phyloP scores from a whole-genome alignment of 306 rosid genomes.

The Quercus alba region DNA sequence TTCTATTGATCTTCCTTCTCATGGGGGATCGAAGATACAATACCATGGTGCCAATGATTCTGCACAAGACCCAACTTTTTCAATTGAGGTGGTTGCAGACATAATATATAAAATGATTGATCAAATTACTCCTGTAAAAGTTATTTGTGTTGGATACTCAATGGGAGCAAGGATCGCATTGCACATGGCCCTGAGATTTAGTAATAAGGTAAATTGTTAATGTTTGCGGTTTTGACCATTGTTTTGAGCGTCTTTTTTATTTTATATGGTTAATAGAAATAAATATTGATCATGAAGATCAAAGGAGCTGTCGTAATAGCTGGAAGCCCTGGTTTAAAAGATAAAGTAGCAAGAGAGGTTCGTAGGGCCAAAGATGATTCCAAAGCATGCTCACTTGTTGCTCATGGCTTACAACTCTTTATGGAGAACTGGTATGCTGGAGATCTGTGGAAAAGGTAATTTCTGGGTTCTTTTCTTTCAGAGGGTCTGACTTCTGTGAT shows the following conservation, averaged over 20 bases:
- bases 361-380: conserved; percentile 85
- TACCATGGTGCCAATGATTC: conserved; percentile 24
- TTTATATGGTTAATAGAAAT: conserved; percentile 14
- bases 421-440: conserved; percentile 79
- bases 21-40: conserved; percentile 60
- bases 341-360: conserved; percentile 56
- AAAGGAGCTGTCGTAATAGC: conserved; percentile 79
- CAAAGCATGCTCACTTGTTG: conserved; percentile 51
- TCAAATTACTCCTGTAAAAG: conserved; percentile 54
- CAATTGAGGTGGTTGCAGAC: conserved; percentile 60
- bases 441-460: conserved; percentile 77
- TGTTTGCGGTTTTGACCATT: conserved; percentile 9
- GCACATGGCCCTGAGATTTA: conserved; percentile 70
- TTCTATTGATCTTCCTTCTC: conserved; percentile 91
- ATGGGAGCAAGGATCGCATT: conserved; percentile 94
- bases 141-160: conserved; percentile 81
- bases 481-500: conserved; percentile 17
- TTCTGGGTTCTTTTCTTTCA: conserved; percentile 8
- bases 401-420: conserved; percentile 69
- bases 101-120: conserved; percentile 44
- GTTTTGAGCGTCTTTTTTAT: conserved; percentile 6
- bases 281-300: conserved; percentile 46
- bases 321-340: conserved; percentile 89
- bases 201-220: conserved; percentile 46
- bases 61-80: conserved; percentile 37